phyloP scores from a whole-genome alignment of 495 filamentous ascomycete genomes.

The Penicillium herquei region DNA sequence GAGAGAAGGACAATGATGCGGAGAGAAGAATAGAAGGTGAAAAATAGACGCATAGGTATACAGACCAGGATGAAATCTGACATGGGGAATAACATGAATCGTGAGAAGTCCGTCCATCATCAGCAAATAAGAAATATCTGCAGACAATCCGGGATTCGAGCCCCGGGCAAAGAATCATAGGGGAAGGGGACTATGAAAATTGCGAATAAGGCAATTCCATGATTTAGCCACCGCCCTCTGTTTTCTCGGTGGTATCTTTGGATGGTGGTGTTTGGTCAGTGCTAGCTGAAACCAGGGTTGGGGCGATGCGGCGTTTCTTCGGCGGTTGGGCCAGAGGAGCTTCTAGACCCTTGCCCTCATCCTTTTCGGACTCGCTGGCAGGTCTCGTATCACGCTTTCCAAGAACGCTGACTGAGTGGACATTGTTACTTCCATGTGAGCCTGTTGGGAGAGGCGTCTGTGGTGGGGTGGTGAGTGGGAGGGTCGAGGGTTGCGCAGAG shows the following conservation, averaged over 20 bases:
- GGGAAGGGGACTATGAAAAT: not conserved
- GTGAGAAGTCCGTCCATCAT: not conserved
- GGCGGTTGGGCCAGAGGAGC: slow-evolving; percentile 37
- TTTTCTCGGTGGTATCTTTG: slow-evolving; percentile 15
- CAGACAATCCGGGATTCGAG: not conserved
- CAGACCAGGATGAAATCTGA: not conserved
- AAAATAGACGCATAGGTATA: not conserved
- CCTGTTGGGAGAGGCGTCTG: slow-evolving; percentile 63
- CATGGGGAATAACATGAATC: not conserved
- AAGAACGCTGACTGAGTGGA: slow-evolving; percentile 45
- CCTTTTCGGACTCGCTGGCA: slow-evolving; percentile 54
- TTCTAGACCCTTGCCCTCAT: slow-evolving; percentile 55
- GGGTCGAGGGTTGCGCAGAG: slow-evolving; percentile 52
- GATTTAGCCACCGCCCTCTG: slow-evolving; percentile 3
- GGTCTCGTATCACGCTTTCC: slow-evolving; percentile 55
- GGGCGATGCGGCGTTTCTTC: slow-evolving; percentile 78
- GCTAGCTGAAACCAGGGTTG: slow-evolving; percentile 58
- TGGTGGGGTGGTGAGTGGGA: slow-evolving; percentile 74
- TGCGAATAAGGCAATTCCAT: not conserved
- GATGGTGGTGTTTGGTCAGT: slow-evolving; percentile 19
- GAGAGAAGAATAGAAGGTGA: not conserved
- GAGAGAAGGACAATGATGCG: not conserved
- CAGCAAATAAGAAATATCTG: not conserved
- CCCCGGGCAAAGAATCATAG: not conserved
- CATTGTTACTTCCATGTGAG: slow-evolving; percentile 41